Conservation (phyloP, 345 rosid genomes). For the Murraya paniculata region DNA sequence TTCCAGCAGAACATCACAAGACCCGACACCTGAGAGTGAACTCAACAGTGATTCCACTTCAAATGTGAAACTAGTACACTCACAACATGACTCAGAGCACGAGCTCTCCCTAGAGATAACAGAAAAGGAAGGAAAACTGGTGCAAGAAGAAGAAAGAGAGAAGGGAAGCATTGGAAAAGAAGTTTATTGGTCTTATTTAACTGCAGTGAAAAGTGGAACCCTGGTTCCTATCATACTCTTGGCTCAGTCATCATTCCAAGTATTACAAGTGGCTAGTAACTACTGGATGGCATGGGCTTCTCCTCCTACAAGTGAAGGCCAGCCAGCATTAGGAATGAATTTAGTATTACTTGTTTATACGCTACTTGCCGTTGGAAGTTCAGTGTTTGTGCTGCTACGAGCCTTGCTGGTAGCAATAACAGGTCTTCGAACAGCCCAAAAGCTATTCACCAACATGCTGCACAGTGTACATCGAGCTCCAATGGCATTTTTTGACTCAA, state of each 20-base stretch:
- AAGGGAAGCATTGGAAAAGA: conserved; percentile 88
- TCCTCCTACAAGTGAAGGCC: conserved; percentile 58
- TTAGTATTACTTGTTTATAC: conserved; percentile 59
- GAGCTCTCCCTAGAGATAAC: conserved; percentile 51
- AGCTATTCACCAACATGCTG: conserved; percentile 75
- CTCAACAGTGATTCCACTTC: conserved; percentile 34
- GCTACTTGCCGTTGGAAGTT: conserved; percentile 65
- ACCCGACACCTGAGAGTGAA: conserved; percentile 32
- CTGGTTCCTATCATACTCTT: conserved; percentile 70
- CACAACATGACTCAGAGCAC: conserved; percentile 51
- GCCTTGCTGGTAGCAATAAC: conserved; percentile 59
- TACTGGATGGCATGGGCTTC: conserved; percentile 97
- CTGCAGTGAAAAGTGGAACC: conserved; percentile 64
- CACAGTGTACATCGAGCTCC: conserved; percentile 72
- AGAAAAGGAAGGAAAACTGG: conserved; percentile 69
- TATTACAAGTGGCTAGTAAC: conserved; percentile 77
- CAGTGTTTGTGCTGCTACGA: conserved; percentile 69
- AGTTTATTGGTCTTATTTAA: conserved; percentile 78
- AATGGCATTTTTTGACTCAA: conserved; percentile 92
- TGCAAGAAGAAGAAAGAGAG: conserved; percentile 92
- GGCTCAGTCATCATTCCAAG: conserved; percentile 85
- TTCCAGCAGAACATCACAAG: conserved; percentile 48
- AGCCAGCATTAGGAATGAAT: conserved; percentile 54
- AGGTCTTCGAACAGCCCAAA: conserved; percentile 78
- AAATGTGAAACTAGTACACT: conserved; percentile 31